Base-by-base conservation (phyloP, 768 basidiomycete species). In the Clitopilus hobsonii region DNA sequence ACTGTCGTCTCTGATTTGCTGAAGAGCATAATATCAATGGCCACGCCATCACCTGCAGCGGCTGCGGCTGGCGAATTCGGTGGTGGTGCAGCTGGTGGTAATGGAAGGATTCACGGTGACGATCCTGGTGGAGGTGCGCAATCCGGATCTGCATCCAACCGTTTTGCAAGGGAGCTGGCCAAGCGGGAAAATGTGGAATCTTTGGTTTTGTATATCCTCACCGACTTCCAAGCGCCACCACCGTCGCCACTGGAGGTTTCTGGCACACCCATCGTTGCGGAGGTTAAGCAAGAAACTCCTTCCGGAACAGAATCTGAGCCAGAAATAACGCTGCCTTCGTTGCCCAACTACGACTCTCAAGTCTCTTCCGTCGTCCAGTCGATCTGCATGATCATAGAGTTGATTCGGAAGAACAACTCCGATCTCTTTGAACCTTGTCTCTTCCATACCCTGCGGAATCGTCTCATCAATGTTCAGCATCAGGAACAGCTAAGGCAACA, bases 371-470 rank as follows among this genome's bases (percentile, higher is more conserved):
- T 98, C 52, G 79, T 89, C 24, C 85, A 94, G 59, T 87, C 91
- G 10, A 89, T 95, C 61, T 86, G 88, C 38, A 85, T 98, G 63
- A 77, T 98, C 57, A 89, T 95, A 60, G 96, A 98, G 67, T 80
- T 97, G 36, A 97, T 98, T 60, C 83, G 95, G 52, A 94, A 98
- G 68, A 98, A 98, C 70, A 98, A 98, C 68, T 96, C 95, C 32
- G 96, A 99, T 68, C 98, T 94, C 66, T 95, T 97, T 65, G 97
- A 99, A 71, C 96, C 95, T 4, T 96, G 94, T 68, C 79, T 98
- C 11, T 98, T 97, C 72, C 95, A 97, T 65, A 94, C 91, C 1
- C 73, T 97, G 38, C 85, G 95, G 49, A 94, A 94, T 66, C 83
- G 93, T 47, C 79, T 98, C 29, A 94, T 98, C 59, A 84, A 86